Evolutionary conservation across 148 eudicot genomes (phyloP).

Genomic region (Persicaria tinctoria): DNA sequence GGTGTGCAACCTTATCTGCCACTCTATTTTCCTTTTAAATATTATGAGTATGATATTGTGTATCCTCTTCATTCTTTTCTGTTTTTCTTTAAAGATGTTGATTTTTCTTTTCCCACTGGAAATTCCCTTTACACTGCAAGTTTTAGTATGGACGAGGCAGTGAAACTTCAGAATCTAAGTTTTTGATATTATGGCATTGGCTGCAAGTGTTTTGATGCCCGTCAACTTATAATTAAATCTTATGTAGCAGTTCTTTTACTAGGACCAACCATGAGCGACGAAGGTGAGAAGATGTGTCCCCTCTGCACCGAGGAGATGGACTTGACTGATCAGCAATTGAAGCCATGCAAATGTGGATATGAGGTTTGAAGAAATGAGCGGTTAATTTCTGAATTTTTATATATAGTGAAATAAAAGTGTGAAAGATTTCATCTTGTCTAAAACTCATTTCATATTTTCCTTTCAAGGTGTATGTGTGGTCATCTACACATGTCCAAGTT

Average conservation of each 20-base stretch:
- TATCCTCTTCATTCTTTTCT: no score
- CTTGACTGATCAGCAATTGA: constrained; percentile 93
- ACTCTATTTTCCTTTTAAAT: no score
- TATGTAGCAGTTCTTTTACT: background rate
- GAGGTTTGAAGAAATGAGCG: constrained; percentile 39
- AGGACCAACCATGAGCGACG: constrained; percentile 68
- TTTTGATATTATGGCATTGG: background rate
- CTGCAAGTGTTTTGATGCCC: background rate
- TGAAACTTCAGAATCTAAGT: background rate
- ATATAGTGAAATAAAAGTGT: no score
- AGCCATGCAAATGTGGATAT: constrained; percentile 97
- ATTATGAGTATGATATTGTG: no score
- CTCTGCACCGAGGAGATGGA: constrained; percentile 99
- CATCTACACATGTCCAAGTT: no score
- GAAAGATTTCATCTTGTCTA: no score
- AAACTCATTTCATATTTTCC: no score
- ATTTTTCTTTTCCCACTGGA: background rate
- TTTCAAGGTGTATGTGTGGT: no score
- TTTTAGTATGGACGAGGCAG: background rate
- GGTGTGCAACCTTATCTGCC: no score
- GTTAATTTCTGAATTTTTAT: background rate
- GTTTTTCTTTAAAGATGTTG: no score
- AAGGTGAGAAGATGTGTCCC: constrained; percentile 91
- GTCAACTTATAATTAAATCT: constrained; percentile 13
- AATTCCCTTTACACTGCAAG: background rate